A percentile compares a stretch with the other conserved stretches of the same genome.
These are phyloP conservation scores for Clavispora fructus DNA, from an alignment of 805 yeast species.

Conservation along the genomic window DNA sequence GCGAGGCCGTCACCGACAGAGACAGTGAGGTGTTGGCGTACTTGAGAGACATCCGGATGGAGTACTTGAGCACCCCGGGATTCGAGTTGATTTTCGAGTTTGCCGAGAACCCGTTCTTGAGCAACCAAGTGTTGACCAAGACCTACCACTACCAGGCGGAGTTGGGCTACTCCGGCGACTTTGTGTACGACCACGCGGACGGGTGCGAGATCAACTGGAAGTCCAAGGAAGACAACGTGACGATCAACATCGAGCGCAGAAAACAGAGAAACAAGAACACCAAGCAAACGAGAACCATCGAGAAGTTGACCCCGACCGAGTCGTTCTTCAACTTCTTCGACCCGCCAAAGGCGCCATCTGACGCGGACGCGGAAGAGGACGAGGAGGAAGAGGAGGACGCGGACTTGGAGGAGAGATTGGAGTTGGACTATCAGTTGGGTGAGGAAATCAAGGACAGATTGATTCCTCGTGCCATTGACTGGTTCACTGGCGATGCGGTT, in stretches of 20 bases:
- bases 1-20: slow-evolving; percentile 82
- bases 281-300: slow-evolving; percentile 92
- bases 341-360: slow-evolving; percentile 77
- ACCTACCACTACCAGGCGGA: slow-evolving; percentile 92
- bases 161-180: slow-evolving; percentile 91
- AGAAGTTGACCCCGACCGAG: slow-evolving; percentile 88
- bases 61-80: slow-evolving; percentile 81
- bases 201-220: slow-evolving; percentile 85
- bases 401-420: slow-evolving; percentile 79
- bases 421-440: slow-evolving; percentile 90
- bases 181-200: slow-evolving; percentile 94
- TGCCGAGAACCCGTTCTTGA: slow-evolving; percentile 67
- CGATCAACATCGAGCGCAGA: slow-evolving; percentile 84
- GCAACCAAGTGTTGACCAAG: slow-evolving; percentile 68
- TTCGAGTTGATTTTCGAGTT: slow-evolving; percentile 84
- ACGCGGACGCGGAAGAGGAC: slow-evolving; percentile 46
- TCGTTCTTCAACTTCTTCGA: slow-evolving; percentile 94
- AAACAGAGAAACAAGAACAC: slow-evolving; percentile 96
- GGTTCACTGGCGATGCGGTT: slow-evolving; percentile 97
- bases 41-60: slow-evolving; percentile 67
- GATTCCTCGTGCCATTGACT: slow-evolving; percentile 93
- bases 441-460: slow-evolving; percentile 94
- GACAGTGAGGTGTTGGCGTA: slow-evolving; percentile 77
- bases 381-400: slow-evolving; percentile 62
- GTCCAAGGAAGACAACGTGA: slow-evolving; percentile 73